Evolutionary conservation across 75 land plant genomes (phyloP).

Genomic region (Pseudotsuga menziesii): DNA sequence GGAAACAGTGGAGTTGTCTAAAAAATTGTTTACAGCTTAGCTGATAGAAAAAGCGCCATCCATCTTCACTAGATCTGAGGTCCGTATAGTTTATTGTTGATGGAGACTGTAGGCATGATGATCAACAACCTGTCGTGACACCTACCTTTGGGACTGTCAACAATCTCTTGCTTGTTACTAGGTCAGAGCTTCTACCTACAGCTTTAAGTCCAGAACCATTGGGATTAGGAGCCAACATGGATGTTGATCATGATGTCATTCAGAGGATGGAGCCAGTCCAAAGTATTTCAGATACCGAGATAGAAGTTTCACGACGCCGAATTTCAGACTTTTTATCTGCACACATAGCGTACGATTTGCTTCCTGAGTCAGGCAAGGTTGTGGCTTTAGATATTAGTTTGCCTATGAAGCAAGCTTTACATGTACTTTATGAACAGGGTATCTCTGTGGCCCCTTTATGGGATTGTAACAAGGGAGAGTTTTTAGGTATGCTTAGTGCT

Average conservation of each 20-base stretch:
- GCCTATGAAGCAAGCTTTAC: constrained; percentile 88
- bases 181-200: constrained; percentile 28
- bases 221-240: constrained; percentile 54
- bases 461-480: no score
- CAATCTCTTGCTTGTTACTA: constrained; percentile 48
- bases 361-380: constrained; percentile 94
- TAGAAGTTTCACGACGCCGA: constrained; percentile 48
- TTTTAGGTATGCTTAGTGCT: no score
- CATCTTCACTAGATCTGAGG: no score
- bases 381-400: constrained; percentile 69
- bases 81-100: constrained; percentile 93
- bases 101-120: constrained; percentile 93
- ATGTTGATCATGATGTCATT: constrained; percentile 70
- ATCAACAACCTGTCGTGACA: constrained; percentile 41
- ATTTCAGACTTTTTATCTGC: constrained; percentile 51
- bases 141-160: constrained; percentile 74
- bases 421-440: constrained; percentile 91
- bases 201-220: constrained; percentile 23
- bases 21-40: no score
- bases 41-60: no score
- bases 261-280: constrained; percentile 32
- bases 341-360: constrained; percentile 73
- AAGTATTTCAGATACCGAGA: constrained; percentile 44
- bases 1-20: no score
- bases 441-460: no score